Evolutionary conservation across 1,284 basidiomycete species (phyloP), one percentile per base, ranked within the genome.

Genomic region (Neolentinus lepideus): DNA sequence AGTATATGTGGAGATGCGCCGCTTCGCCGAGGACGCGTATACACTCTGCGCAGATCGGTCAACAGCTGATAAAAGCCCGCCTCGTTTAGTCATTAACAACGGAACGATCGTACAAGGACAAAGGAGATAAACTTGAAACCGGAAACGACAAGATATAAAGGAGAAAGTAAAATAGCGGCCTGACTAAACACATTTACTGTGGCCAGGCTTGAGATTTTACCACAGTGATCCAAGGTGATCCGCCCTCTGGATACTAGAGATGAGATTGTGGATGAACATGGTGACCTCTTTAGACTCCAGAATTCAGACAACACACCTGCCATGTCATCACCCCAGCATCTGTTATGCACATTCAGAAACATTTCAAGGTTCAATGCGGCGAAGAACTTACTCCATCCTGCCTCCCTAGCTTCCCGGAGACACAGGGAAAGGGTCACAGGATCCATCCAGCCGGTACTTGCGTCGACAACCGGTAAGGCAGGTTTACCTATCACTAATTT

Each of bases 401-500:
- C 58, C 16, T 29, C 35, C 38, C 58, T 59, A 1, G 60, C 63
- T 52, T 62, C 53, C 27, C 24, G 9, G 4, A 67, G 43, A 50
- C 65, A 67, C 11, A 52, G 31, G 9, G 62, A 63, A 21, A 67
- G 60, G 14, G 57, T 61, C 9, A 16, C 31, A 1, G 64, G 53
- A 14, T 59, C 61, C 2, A 67, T 59, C 47, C 53, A 63, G 2
- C 65, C 65, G 46, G 59, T 59, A 11, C 21, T 57, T 2, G 61
- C 64, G 51, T 66, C 64, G 6, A 33, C 48, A 1, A 53, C 12
- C 11, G 31, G 52, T 36, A 26, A 10, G 11, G 57, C 64, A 11
- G 63, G 62, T 55, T 67, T 67, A 29, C 66, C 66, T 36, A 66
- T 60, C n/a, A 66, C 59, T n/a, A 66, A 47, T 57, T 67, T 67